These are phyloP conservation scores for Penicillium odoratum DNA, from an alignment of 495 filamentous ascomycete species.

Conservation along the genomic window DNA sequence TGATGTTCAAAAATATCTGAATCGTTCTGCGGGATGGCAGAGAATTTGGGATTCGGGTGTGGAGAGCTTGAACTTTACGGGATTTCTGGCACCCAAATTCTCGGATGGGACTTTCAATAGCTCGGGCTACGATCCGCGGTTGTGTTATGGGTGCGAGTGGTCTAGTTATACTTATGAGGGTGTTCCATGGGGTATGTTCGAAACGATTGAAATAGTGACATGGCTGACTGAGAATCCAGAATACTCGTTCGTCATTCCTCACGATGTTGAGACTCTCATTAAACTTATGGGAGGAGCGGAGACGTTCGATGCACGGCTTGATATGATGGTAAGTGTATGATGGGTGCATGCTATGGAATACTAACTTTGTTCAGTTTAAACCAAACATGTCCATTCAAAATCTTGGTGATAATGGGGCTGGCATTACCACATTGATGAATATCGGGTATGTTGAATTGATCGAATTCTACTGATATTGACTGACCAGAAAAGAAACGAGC, in stretches of 20 bases:
- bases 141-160: slow-evolving; percentile 68
- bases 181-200: slow-evolving; percentile 37
- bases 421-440: slow-evolving; percentile 48
- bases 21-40: slow-evolving; percentile 62
- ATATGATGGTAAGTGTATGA: slow-evolving; percentile 34
- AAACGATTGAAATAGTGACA: not conserved
- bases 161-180: slow-evolving; percentile 36
- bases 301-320: slow-evolving; percentile 57
- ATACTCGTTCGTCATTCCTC: slow-evolving; percentile 64
- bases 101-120: slow-evolving; percentile 53
- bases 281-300: slow-evolving; percentile 56
- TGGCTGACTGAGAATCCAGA: slow-evolving; percentile 39
- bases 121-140: slow-evolving; percentile 57
- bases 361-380: slow-evolving; percentile 27
- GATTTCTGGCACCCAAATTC: slow-evolving; percentile 62
- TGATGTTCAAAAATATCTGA: slow-evolving; percentile 57
- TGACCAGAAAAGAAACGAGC: slow-evolving; percentile 53
- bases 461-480: not conserved
- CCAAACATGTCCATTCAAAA: slow-evolving; percentile 34
- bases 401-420: slow-evolving; percentile 36
- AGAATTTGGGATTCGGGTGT: slow-evolving; percentile 61
- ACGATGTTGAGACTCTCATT: slow-evolving; percentile 63
- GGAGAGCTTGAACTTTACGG: slow-evolving; percentile 53
- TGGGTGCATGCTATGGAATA: not conserved
- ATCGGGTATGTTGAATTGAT: slow-evolving; percentile 39